These are phyloP conservation scores for Venturiaceae sp. DNA, from an alignment of 2,329 filamentous ascomycete genomes.

Conservation along the genomic window DNA sequence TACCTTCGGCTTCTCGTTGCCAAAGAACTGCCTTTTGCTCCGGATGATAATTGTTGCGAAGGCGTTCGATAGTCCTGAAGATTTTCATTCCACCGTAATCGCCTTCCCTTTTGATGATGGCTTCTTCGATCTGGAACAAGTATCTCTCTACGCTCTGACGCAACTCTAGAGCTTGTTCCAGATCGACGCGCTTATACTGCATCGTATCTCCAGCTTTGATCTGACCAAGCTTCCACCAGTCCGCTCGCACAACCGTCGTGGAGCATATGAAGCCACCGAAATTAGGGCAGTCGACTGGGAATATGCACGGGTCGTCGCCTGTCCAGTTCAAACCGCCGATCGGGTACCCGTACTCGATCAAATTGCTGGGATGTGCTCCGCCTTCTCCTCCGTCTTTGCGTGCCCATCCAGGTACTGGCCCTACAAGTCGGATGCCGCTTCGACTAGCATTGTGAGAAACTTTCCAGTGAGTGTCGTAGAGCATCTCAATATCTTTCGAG, in stretches of 20 bases:
- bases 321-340: slow-evolving; percentile 51
- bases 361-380: slow-evolving; percentile 51
- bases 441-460: slow-evolving; percentile 52
- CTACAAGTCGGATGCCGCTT: slow-evolving; percentile 50
- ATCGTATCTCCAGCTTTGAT: slow-evolving; percentile 49
- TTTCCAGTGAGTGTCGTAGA: slow-evolving; percentile 50
- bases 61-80: neutral
- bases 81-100: neutral
- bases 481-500: slow-evolving; percentile 28
- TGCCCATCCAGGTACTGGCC: slow-evolving; percentile 49
- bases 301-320: slow-evolving; percentile 51
- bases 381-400: slow-evolving; percentile 52
- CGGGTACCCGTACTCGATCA: slow-evolving; percentile 45
- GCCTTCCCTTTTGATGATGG: slow-evolving; percentile 5
- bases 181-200: slow-evolving; percentile 38
- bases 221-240: slow-evolving; percentile 54
- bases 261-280: slow-evolving; percentile 51
- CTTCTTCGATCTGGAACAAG: slow-evolving; percentile 31
- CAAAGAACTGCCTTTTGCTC: neutral
- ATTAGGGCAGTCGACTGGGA: slow-evolving; percentile 49
- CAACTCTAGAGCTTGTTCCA: slow-evolving; percentile 40
- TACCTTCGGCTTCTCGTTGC: neutral
- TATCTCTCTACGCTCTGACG: slow-evolving; percentile 35
- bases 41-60: neutral
- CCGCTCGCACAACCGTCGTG: slow-evolving; percentile 46